Evolutionary conservation across 768 basidiomycete genomes (phyloP).

Genomic region (Suillus tomentosus): DNA sequence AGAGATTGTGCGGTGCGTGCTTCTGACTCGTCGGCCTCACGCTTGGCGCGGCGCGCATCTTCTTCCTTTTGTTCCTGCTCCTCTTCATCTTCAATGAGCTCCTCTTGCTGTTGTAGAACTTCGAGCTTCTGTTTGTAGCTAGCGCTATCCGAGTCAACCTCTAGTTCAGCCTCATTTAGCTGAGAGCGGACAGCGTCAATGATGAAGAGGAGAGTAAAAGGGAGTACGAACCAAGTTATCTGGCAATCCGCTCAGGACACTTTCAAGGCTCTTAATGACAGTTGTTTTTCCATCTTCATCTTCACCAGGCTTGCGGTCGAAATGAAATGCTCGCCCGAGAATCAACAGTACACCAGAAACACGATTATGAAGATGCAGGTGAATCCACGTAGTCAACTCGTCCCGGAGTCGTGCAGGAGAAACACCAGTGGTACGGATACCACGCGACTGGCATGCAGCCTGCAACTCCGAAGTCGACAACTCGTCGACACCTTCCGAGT

Average conservation of each 20-base stretch:
- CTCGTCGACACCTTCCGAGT: conserved; percentile 85
- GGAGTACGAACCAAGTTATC: conserved; percentile 74
- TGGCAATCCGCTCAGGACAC: conserved; percentile 87
- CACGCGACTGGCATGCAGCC: conserved; percentile 90
- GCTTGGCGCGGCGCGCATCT: conserved; percentile 83
- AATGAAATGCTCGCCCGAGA: conserved; percentile 93
- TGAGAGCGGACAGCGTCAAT: conserved; percentile 33
- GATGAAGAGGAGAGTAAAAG: conserved; percentile 4
- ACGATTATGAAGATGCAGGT: conserved; percentile 84
- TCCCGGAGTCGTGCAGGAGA: conserved; percentile 88
- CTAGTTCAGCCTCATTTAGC: conserved; percentile 97
- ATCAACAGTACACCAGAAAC: conserved; percentile 94
- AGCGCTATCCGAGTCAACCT: conserved; percentile 91
- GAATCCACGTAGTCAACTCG: conserved; percentile 91
- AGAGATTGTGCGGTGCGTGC: conserved; percentile 78
- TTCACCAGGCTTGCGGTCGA: conserved; percentile 73
- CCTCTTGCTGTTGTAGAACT: conserved; percentile 96
- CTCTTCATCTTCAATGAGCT: conserved; percentile 98
- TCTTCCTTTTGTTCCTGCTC: conserved; percentile 98
- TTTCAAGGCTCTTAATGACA: conserved; percentile 81
- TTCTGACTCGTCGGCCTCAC: conserved; percentile 80
- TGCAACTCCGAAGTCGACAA: conserved; percentile 92
- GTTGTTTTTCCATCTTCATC: conserved; percentile 83
- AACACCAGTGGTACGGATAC: conserved; percentile 85
- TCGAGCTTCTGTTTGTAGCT: conserved; percentile 99